Evolutionary conservation across 805 yeast species (phyloP).

Genomic region (Candida ponderosae): DNA sequence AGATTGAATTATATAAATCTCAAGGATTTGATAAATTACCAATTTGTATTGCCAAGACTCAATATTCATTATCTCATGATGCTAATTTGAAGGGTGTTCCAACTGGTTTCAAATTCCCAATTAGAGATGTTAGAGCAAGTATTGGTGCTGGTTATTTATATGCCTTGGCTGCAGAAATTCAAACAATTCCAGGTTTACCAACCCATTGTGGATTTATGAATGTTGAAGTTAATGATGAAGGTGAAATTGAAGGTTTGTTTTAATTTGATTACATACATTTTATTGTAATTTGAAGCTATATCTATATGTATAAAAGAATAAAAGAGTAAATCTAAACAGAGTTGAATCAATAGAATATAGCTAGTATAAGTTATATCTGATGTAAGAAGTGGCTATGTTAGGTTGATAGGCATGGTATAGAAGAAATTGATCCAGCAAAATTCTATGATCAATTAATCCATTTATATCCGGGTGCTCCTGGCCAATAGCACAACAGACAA

Average conservation of each 20-base stretch:
- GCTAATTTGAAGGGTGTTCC: constrained; percentile 81
- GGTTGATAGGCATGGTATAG: no score
- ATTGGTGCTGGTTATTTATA: constrained; percentile 82
- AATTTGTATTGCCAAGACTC: constrained; percentile 81
- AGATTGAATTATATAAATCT: constrained; percentile 56
- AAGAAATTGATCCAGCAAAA: no score
- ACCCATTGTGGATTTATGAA: constrained; percentile 85
- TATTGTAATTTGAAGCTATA: no score
- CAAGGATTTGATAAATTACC: constrained; percentile 78
- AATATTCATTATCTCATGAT: constrained; percentile 78
- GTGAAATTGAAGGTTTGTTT: constrained; percentile 77
- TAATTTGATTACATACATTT: constrained; percentile 19
- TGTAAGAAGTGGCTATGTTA: no score
- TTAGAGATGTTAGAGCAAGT: constrained; percentile 70
- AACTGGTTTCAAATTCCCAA: constrained; percentile 70
- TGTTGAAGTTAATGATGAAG: constrained; percentile 72
- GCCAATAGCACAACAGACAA: no score
- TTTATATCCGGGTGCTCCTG: no score
- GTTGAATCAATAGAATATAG: no score
- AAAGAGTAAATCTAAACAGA: no score
- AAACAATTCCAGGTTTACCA: constrained; percentile 81
- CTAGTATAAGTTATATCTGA: no score
- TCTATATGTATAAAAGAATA: no score
- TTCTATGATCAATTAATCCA: no score
- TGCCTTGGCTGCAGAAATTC: constrained; percentile 80